A percentile compares a stretch with the other conserved stretches of the same genome.
These are phyloP conservation scores for Globisporangium middletonii DNA, from an alignment of 352 stramenopile species.

Conservation along the genomic window DNA sequence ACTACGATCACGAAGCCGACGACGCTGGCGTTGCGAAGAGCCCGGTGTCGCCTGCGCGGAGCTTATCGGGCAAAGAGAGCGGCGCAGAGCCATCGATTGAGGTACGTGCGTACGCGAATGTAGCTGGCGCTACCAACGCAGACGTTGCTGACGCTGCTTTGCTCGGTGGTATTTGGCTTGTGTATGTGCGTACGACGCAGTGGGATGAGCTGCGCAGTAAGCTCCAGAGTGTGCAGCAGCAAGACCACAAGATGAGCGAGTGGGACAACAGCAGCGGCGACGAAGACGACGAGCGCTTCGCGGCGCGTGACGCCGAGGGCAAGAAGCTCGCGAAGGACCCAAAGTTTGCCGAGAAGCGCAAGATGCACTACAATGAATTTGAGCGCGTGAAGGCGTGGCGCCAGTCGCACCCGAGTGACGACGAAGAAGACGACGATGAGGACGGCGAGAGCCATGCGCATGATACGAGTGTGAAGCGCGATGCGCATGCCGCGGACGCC, in stretches of 20 bases:
- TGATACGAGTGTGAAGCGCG: background rate
- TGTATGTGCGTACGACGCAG: no score
- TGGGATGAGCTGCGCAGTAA: conserved; percentile 70
- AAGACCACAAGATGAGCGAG: conserved; percentile 26
- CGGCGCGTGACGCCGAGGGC: conserved; percentile 38
- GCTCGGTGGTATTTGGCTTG: no score
- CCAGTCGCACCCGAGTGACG: conserved; percentile 29
- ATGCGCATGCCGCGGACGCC: no score
- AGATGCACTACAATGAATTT: conserved; percentile 84
- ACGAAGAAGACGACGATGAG: conserved; percentile 5
- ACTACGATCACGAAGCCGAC: conserved; percentile 33
- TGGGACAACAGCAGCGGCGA: conserved; percentile 56
- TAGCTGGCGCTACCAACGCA: background rate
- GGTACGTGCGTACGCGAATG: conserved; percentile 13
- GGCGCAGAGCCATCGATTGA: conserved; percentile 24
- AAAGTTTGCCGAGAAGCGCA: conserved; percentile 67
- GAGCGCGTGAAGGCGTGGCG: conserved; percentile 64
- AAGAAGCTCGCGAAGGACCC: conserved; percentile 68
- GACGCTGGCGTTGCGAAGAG: conserved; percentile 17
- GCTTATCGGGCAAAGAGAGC: conserved; percentile 38
- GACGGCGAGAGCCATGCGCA: background rate
- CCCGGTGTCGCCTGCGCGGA: conserved; percentile 38
- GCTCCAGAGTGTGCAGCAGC: conserved; percentile 45
- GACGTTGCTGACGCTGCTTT: background rate
- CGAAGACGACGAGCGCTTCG: conserved; percentile 24